These are phyloP conservation scores for Bauhinia variegata DNA, from an alignment of 306 rosid species.

Conservation along the genomic window DNA sequence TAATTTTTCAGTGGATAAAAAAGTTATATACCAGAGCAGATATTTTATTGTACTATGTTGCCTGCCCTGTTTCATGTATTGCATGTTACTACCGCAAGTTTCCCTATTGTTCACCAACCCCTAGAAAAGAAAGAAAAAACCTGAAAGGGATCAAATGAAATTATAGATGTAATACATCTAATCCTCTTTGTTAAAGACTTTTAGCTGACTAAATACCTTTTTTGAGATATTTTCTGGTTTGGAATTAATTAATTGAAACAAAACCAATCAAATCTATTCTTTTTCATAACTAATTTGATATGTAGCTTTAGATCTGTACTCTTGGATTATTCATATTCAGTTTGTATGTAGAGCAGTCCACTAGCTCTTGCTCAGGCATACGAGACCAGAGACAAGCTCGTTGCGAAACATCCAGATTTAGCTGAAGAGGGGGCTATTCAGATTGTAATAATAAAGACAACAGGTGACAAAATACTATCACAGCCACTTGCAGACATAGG, in stretches of 20 bases:
- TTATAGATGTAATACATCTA: conserved; percentile 15
- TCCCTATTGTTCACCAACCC: no score
- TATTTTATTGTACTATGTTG: neutral
- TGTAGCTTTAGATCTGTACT: neutral
- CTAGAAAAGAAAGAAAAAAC: no score
- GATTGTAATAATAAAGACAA: conserved; percentile 80
- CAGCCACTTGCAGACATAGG: conserved; percentile 94
- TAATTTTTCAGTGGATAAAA: no score
- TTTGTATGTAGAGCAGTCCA: conserved; percentile 78
- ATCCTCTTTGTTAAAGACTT: neutral
- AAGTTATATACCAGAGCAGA: no score
- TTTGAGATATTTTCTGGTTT: conserved; percentile 4
- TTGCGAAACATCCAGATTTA: conserved; percentile 70
- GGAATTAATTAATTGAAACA: conserved; percentile 1
- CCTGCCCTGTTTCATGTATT: neutral
- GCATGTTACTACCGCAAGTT: neutral
- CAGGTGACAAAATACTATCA: conserved; percentile 78
- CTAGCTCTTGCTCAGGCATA: conserved; percentile 91
- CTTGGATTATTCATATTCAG: conserved; percentile 38
- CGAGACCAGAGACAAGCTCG: conserved; percentile 85
- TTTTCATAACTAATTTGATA: conserved; percentile 4
- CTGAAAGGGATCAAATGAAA: neutral
- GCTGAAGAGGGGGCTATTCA: conserved; percentile 91
- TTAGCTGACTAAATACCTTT: conserved; percentile 6
- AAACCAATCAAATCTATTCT: neutral